Percentiles rank a stretch among this genome's conserved stretches.
Conservation (phyloP, 352 stramenopile genomes). For the Globisporangium spiculum region DNA sequence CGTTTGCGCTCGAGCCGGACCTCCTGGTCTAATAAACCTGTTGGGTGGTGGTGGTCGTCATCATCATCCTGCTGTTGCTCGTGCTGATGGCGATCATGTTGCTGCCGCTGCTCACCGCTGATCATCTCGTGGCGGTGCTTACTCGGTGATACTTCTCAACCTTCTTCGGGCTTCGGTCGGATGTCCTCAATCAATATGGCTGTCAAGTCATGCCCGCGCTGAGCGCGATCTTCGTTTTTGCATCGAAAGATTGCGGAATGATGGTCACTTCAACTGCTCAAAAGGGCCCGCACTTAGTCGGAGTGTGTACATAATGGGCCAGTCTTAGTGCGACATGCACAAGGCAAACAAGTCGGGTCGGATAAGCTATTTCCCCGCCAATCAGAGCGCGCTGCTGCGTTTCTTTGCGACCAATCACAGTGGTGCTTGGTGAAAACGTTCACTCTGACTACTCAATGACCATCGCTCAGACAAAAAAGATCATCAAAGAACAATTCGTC, state of each 20-base stretch:
- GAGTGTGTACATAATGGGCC: neutral
- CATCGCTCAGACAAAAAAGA: conserved; percentile 6
- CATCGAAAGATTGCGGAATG: neutral
- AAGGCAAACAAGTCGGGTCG: neutral
- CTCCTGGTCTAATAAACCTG: neutral
- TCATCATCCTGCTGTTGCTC: neutral
- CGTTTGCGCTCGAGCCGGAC: neutral
- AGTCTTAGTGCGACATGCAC: neutral
- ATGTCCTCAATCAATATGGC: neutral
- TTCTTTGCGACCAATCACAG: conserved; percentile 11
- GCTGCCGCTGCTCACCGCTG: neutral
- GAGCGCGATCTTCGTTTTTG: neutral
- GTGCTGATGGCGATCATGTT: neutral
- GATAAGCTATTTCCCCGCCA: conserved; percentile 1
- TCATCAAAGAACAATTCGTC: conserved; percentile 3
- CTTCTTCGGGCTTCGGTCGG: conserved; percentile 5
- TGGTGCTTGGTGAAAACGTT: neutral
- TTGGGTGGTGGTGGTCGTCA: neutral
- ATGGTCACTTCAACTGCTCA: neutral
- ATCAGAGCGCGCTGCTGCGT: neutral
- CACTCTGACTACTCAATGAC: neutral
- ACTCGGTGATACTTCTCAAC: neutral
- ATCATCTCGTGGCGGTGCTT: neutral
- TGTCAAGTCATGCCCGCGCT: neutral
- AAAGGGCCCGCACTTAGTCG: conserved; percentile 2